phyloP scores from a whole-genome alignment of 2,329 filamentous ascomycete genomes.

The Podosphaera xanthii region DNA sequence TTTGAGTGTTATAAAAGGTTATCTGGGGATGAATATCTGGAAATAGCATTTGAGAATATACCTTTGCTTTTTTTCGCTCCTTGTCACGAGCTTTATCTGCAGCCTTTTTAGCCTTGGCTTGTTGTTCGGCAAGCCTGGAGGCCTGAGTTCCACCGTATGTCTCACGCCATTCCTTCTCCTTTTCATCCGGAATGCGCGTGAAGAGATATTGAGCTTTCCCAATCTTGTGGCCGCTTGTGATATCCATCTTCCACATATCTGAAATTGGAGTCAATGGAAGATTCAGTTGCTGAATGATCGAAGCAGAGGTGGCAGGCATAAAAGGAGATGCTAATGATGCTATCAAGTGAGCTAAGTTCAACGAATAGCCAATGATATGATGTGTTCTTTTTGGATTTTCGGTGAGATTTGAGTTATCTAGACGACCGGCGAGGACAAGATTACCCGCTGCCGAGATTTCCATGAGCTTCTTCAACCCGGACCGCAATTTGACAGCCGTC shows the following conservation, averaged over 20 bases:
- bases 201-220: constrained; percentile 63
- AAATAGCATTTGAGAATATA: neutral
- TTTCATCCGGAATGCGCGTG: constrained; percentile 58
- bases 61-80: constrained; percentile 23
- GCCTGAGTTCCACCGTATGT: constrained; percentile 45
- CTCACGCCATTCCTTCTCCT: constrained; percentile 63
- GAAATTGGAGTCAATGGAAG: constrained; percentile 34
- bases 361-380: constrained; percentile 42
- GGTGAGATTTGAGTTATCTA: constrained; percentile 20
- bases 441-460: constrained; percentile 41
- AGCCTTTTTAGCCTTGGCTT: constrained; percentile 23
- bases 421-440: constrained; percentile 27
- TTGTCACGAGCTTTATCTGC: constrained; percentile 20
- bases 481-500: constrained; percentile 48
- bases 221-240: constrained; percentile 53
- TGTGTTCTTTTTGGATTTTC: constrained; percentile 18
- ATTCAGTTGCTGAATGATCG: constrained; percentile 59
- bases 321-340: constrained; percentile 62
- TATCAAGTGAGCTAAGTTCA: constrained; percentile 67
- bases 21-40: neutral
- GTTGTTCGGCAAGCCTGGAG: constrained; percentile 47
- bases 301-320: constrained; percentile 55
- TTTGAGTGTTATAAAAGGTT: neutral
- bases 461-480: constrained; percentile 40
- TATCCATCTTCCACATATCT: constrained; percentile 37